Evolutionary conservation across 2,329 filamentous ascomycete genomes (phyloP).

Genomic region (Parascedosporium putredinis): DNA sequence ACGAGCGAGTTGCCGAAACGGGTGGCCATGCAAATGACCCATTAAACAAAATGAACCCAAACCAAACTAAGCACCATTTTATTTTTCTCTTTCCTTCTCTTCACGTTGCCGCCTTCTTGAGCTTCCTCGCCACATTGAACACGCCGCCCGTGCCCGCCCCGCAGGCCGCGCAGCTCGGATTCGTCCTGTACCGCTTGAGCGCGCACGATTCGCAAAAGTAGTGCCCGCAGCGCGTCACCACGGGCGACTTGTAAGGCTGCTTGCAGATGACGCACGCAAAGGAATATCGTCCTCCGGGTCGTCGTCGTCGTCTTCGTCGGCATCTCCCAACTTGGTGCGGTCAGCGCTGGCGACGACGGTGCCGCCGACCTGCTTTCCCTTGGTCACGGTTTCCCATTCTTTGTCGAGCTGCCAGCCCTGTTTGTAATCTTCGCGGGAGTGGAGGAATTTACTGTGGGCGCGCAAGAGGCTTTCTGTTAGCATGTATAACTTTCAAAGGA

Average conservation of each 20-base stretch:
- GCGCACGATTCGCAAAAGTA: conserved; percentile 94
- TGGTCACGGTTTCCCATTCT: conserved; percentile 83
- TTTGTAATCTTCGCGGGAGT: conserved; percentile 69
- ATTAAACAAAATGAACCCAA: too few relatives aligned
- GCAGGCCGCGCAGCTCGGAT: conserved; percentile 78
- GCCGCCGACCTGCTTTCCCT: conserved; percentile 51
- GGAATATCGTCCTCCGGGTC: conserved; percentile 62
- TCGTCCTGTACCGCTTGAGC: conserved; percentile 73
- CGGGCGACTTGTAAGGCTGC: conserved; percentile 64
- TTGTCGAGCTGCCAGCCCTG: conserved; percentile 92
- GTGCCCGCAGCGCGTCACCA: conserved; percentile 85
- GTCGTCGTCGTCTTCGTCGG: conserved; percentile 44
- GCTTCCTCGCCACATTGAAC: conserved; percentile 76
- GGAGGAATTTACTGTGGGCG: conserved; percentile 56
- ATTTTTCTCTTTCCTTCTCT: too few relatives aligned
- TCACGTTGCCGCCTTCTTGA: conserved; percentile 45
- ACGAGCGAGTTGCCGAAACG: too few relatives aligned
- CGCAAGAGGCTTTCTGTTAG: background rate
- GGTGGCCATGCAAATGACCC: too few relatives aligned
- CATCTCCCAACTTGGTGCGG: conserved; percentile 21
- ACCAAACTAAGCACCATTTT: too few relatives aligned
- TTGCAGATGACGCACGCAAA: conserved; percentile 86
- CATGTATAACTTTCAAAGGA: too few relatives aligned
- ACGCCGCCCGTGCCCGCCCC: conserved; percentile 77
- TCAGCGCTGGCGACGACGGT: conserved; percentile 53